Evolutionary conservation across 352 stramenopile species (phyloP).

Genomic region (Phytopythium helicoides): DNA sequence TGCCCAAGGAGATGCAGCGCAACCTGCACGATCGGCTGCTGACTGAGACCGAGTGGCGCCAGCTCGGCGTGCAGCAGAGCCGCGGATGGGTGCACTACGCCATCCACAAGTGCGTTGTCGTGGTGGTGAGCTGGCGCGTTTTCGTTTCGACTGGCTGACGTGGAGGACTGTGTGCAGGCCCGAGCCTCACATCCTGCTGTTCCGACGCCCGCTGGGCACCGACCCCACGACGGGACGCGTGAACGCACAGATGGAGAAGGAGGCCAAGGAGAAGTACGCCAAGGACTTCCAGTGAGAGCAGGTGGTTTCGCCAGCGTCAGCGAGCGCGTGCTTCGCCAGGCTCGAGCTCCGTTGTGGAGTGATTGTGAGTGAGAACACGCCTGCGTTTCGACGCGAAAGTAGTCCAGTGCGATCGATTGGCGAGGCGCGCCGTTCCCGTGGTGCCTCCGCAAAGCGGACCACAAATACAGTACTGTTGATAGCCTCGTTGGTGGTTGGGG

Average conservation of each 20-base stretch:
- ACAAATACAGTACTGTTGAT: background rate
- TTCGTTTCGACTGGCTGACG: background rate
- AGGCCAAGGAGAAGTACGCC: conserved; percentile 97
- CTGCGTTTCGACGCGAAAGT: background rate
- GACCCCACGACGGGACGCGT: conserved; percentile 95
- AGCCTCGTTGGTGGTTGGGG: background rate
- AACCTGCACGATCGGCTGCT: conserved; percentile 94
- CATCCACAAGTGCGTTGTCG: conserved; percentile 92
- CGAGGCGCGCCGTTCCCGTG: conserved; percentile 5
- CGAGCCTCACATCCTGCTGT: conserved; percentile 99
- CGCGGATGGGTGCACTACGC: conserved; percentile 99
- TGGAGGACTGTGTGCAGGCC: conserved; percentile 56
- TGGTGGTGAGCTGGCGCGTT: too few species aligned
- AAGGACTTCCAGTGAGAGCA: conserved; percentile 76
- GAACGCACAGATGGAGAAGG: conserved; percentile 91
- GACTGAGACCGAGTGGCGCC: conserved; percentile 96
- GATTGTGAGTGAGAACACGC: too few species aligned
- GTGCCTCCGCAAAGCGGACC: background rate
- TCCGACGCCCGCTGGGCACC: conserved; percentile 96
- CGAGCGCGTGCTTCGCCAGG: too few species aligned
- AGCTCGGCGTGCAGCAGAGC: conserved; percentile 97
- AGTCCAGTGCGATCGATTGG: too few species aligned
- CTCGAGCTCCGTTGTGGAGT: too few species aligned
- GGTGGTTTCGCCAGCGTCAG: too few species aligned
- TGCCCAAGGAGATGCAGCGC: conserved; percentile 98